Conservation (phyloP, 306 rosid species). For the Malus sieversii region DNA sequence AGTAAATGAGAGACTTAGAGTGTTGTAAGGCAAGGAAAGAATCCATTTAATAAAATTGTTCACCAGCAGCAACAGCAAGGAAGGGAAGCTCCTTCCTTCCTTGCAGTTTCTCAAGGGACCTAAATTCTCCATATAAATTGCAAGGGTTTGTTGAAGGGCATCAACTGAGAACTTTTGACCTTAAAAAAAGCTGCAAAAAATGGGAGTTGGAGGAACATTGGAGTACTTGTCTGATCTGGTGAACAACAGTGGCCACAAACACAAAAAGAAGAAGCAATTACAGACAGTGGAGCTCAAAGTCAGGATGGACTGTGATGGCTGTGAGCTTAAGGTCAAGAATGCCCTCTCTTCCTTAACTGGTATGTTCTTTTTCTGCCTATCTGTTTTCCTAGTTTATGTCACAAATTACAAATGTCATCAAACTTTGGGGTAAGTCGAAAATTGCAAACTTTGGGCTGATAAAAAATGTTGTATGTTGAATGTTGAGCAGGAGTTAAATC, state of each 20-base stretch:
- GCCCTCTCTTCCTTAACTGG: slow-evolving; percentile 77
- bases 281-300: slow-evolving; percentile 85
- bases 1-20: slow-evolving; percentile 20
- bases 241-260: slow-evolving; percentile 43
- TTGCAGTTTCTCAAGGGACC: slow-evolving; percentile 32
- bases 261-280: slow-evolving; percentile 73
- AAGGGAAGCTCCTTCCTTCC: slow-evolving; percentile 6
- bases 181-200: slow-evolving; percentile 23
- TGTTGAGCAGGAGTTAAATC: slow-evolving; percentile 73
- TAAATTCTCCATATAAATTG: neutral
- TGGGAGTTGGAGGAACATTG: slow-evolving; percentile 88
- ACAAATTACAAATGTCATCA: neutral
- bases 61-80: slow-evolving; percentile 12
- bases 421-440: neutral
- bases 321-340: slow-evolving; percentile 94
- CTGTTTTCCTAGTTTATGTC: neutral
- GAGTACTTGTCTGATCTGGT: slow-evolving; percentile 82
- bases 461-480: neutral
- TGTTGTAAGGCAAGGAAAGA: slow-evolving; percentile 50
- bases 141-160: neutral
- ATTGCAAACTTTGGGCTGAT: neutral
- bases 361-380: slow-evolving; percentile 10
- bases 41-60: slow-evolving; percentile 26
- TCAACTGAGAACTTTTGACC: neutral
- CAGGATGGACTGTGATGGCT: slow-evolving; percentile 98